Conservation (phyloP, 2,329 filamentous ascomycete species). For the Hypoxylon rubiginosum region DNA sequence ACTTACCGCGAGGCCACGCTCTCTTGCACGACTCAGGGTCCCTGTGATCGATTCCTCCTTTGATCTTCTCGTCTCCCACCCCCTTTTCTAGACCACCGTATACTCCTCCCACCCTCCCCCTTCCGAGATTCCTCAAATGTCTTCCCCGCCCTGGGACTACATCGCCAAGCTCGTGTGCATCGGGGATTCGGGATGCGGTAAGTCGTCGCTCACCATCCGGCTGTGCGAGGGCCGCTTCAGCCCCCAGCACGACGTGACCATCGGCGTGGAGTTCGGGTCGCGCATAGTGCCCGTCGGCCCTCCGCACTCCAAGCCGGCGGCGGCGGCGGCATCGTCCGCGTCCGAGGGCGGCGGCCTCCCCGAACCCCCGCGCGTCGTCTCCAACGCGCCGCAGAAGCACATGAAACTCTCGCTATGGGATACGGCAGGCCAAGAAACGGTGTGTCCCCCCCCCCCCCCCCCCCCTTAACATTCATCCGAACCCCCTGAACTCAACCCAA, state of each 20-base stretch:
- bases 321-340: slow-evolving; percentile 36
- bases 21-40: background rate
- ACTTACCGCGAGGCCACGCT: slow-evolving; percentile 2
- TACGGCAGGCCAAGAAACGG: slow-evolving; percentile 93
- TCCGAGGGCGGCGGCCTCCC: slow-evolving; percentile 63
- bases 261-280: slow-evolving; percentile 95
- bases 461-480: too few relatives aligned
- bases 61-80: background rate
- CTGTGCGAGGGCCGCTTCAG: slow-evolving; percentile 97
- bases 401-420: slow-evolving; percentile 98
- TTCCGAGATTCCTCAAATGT: slow-evolving; percentile 58
- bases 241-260: slow-evolving; percentile 94
- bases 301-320: slow-evolving; percentile 69
- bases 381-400: slow-evolving; percentile 69
- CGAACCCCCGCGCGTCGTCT: slow-evolving; percentile 62
- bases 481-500: background rate
- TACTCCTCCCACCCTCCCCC: slow-evolving; percentile 15
- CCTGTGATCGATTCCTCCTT: slow-evolving; percentile 24
- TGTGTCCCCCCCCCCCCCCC: slow-evolving; percentile 21
- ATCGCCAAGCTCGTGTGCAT: slow-evolving; percentile 99
- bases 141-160: slow-evolving; percentile 89
- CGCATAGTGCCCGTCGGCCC: slow-evolving; percentile 92
- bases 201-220: slow-evolving; percentile 92
- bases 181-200: slow-evolving; percentile 95
- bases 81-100: background rate